Base-by-base conservation (phyloP, 768 basidiomycete species). In the Russula sp. region DNA sequence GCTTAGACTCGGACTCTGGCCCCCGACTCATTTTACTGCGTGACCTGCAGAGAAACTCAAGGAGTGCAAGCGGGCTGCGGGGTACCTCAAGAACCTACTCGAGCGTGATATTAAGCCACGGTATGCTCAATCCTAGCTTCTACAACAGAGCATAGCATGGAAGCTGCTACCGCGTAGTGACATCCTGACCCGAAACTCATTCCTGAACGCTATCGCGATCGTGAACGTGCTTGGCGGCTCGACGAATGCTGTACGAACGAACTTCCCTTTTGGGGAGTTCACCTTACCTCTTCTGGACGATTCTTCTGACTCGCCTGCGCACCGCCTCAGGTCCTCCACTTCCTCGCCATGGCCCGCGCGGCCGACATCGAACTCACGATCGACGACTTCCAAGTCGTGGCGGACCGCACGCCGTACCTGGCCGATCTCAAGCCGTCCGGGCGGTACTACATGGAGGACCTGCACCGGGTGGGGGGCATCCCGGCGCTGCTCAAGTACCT, bases 401-500 rank as follows among this genome's bases (percentile, higher is more conserved):
- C 88, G 9, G 83, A 93, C 74, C 85, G 78, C 68, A 90, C 91
- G 0, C 93, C 92, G 9, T 90, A 85, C 72, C 81, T 94, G 5
- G 89, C 88, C n/a, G 88, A 94, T 70, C 78, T 94, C 64, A 91
- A 84, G 75, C 90, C 91, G 16, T 91, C 90, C 7, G 92, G 91
- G 31, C 84, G 84, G 75, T 94, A 91, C 73, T 85, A 87, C 70
- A 94, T 94, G 91, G 88, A 93, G 73, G 92, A 95, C 69, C 80
- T 94, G 51, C 92, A 94, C 77, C 84, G 80, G 65, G 84, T 88
- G 62, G 92, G 93, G 34, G 92, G 92, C 61, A 83, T 93, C 57
- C 93, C 92, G 0, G 89, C 89, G 1, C 80, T 94, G 56, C 74
- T 94, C 63, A 94, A 93, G 74, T 93, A 92, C 72, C 80, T 94